Evolutionary conservation across 2,329 filamentous ascomycete species (phyloP).

Genomic region (Penicillium brasilianum): DNA sequence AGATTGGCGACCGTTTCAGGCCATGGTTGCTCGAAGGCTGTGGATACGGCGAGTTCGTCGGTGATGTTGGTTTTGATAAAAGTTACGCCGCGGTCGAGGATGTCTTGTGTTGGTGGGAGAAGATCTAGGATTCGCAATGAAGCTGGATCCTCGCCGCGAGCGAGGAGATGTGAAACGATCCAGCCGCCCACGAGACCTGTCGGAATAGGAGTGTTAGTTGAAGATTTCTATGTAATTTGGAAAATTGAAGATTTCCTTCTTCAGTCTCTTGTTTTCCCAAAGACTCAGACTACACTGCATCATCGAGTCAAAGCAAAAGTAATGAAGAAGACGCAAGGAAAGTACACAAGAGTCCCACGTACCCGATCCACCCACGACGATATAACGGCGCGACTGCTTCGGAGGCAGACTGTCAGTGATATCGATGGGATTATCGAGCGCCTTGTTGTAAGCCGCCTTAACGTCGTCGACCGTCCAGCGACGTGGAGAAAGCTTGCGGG

Average conservation of each 20-base stretch:
- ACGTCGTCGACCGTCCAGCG: constrained; percentile 45
- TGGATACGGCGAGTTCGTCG: constrained; percentile 49
- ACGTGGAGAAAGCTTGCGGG: constrained; percentile 31
- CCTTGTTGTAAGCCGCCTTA: constrained; percentile 38
- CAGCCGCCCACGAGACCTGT: constrained; percentile 61
- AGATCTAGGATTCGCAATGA: constrained; percentile 62
- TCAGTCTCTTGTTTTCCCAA: background rate
- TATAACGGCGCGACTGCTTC: constrained; percentile 45
- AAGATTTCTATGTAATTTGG: background rate
- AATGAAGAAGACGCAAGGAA: background rate
- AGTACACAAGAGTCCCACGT: constrained; percentile 11
- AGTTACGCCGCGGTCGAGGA: constrained; percentile 51
- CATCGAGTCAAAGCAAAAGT: background rate
- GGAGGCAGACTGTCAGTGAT: constrained; percentile 42
- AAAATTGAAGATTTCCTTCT: background rate
- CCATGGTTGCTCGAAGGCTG: constrained; percentile 58
- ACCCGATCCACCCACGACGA: constrained; percentile 48
- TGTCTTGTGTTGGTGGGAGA: constrained; percentile 48
- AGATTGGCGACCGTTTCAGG: constrained; percentile 45
- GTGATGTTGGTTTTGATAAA: constrained; percentile 59
- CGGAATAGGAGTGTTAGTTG: constrained; percentile 9
- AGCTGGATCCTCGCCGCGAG: constrained; percentile 56
- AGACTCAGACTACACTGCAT: background rate
- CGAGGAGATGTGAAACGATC: constrained; percentile 60
- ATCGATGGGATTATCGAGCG: constrained; percentile 37